These are phyloP conservation scores for Oleoguttula mirabilis DNA, from an alignment of 495 filamentous ascomycete species.

Conservation along the genomic window DNA sequence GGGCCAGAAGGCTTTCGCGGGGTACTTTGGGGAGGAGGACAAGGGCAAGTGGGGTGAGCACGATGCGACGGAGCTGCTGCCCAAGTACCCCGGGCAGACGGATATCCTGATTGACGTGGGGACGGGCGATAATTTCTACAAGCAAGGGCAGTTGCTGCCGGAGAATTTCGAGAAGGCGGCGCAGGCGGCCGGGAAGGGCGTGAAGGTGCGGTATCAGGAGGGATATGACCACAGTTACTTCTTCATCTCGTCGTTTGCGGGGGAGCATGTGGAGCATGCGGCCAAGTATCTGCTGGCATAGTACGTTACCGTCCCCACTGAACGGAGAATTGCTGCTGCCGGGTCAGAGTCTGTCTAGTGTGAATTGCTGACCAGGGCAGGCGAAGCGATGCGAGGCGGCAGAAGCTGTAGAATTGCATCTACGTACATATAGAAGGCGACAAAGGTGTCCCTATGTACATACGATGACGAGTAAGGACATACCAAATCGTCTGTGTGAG, in stretches of 20 bases:
- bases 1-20: constrained; percentile 89
- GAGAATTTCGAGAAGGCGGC: constrained; percentile 83
- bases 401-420: too few relatives aligned
- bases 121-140: constrained; percentile 90
- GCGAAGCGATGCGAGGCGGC: too few relatives aligned
- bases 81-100: constrained; percentile 56
- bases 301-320: too few relatives aligned
- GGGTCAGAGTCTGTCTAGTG: too few relatives aligned
- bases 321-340: too few relatives aligned
- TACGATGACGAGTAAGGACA: too few relatives aligned
- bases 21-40: constrained; percentile 69
- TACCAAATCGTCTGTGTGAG: too few relatives aligned
- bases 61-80: constrained; percentile 85
- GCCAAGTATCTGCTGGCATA: constrained; percentile 65
- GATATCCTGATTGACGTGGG: constrained; percentile 80
- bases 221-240: constrained; percentile 96
- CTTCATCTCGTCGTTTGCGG: constrained; percentile 79
- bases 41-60: constrained; percentile 69
- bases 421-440: too few relatives aligned
- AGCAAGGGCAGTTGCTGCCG: constrained; percentile 79
- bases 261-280: constrained; percentile 82
- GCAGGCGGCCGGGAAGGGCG: constrained; percentile 53
- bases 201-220: constrained; percentile 70
- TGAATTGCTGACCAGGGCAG: too few relatives aligned
- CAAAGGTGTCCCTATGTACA: too few relatives aligned